These are phyloP conservation scores for Eutrema salsugineum DNA, from an alignment of 441 rosid species.

Conservation along the genomic window DNA sequence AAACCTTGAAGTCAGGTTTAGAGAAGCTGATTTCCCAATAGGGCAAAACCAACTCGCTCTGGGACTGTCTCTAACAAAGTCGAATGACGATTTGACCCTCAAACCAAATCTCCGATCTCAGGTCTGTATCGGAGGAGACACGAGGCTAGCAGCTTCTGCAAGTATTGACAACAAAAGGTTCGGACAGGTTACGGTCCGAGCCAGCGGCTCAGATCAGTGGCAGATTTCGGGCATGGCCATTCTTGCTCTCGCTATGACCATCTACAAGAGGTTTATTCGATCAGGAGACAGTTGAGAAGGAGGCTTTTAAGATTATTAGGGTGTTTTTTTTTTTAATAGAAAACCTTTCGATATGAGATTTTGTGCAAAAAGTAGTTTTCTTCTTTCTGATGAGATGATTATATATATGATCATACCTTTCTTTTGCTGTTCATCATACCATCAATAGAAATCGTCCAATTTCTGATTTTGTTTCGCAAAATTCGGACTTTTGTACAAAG, in stretches of 20 bases:
- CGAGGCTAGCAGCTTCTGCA: slow-evolving; percentile 57
- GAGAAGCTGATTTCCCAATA: slow-evolving; percentile 62
- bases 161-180: slow-evolving; percentile 73
- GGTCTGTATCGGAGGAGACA: slow-evolving; percentile 52
- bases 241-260: slow-evolving; percentile 49
- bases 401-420: not conserved
- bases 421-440: not conserved
- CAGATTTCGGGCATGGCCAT: slow-evolving; percentile 56
- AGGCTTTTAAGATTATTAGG: not conserved
- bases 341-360: not conserved
- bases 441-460: too few species aligned
- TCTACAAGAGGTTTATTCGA: slow-evolving; percentile 42
- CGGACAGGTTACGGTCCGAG: slow-evolving; percentile 52
- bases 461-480: too few species aligned
- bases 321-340: too few species aligned
- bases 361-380: not conserved
- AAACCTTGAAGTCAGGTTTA: slow-evolving; percentile 51
- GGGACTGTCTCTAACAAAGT: slow-evolving; percentile 66
- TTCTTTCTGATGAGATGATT: not conserved
- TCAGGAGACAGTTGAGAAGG: slow-evolving; percentile 19
- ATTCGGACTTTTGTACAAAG: not conserved
- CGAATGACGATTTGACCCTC: slow-evolving; percentile 67
- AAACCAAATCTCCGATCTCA: slow-evolving; percentile 71
- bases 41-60: slow-evolving; percentile 64
- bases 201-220: slow-evolving; percentile 72